These are phyloP conservation scores for Curvularia eragrostidis DNA, from an alignment of 2,329 filamentous ascomycete genomes.

Conservation along the genomic window DNA sequence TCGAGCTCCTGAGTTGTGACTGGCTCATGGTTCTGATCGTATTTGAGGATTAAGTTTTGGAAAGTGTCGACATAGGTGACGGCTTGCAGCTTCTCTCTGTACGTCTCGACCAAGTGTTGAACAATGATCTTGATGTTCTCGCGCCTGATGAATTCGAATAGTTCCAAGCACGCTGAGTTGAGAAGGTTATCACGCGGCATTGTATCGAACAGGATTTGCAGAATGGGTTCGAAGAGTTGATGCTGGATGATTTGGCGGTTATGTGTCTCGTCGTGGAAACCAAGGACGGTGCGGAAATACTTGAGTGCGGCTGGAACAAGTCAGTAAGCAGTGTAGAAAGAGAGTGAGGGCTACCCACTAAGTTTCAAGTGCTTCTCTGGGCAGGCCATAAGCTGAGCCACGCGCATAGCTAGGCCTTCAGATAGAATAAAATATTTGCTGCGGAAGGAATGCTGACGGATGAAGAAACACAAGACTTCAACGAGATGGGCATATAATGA, in stretches of 20 bases:
- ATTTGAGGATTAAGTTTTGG: constrained; percentile 73
- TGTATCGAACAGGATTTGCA: constrained; percentile 82
- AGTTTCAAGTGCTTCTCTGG: constrained; percentile 93
- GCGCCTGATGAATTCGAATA: constrained; percentile 86
- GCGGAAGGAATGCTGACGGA: constrained; percentile 84
- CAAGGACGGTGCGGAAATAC: constrained; percentile 87
- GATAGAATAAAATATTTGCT: constrained; percentile 87
- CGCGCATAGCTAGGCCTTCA: constrained; percentile 77
- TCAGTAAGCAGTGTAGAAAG: constrained; percentile 14
- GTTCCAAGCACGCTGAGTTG: constrained; percentile 90
- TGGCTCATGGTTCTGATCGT: constrained; percentile 73
- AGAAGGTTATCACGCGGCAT: constrained; percentile 92
- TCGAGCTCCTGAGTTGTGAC: constrained; percentile 64
- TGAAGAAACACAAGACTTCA: constrained; percentile 92
- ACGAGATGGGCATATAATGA: constrained; percentile 91
- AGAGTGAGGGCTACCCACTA: constrained; percentile 60
- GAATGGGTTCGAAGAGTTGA: constrained; percentile 80
- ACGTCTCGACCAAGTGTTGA: constrained; percentile 82
- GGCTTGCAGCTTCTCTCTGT: constrained; percentile 75
- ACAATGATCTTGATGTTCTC: constrained; percentile 72
- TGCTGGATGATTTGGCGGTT: constrained; percentile 83
- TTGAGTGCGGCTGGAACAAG: constrained; percentile 76
- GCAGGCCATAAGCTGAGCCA: constrained; percentile 81
- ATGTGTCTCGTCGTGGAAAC: constrained; percentile 89
- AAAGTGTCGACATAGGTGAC: constrained; percentile 90